These are phyloP conservation scores for Pholiota molesta DNA, from an alignment of 768 basidiomycete genomes.

Conservation along the genomic window DNA sequence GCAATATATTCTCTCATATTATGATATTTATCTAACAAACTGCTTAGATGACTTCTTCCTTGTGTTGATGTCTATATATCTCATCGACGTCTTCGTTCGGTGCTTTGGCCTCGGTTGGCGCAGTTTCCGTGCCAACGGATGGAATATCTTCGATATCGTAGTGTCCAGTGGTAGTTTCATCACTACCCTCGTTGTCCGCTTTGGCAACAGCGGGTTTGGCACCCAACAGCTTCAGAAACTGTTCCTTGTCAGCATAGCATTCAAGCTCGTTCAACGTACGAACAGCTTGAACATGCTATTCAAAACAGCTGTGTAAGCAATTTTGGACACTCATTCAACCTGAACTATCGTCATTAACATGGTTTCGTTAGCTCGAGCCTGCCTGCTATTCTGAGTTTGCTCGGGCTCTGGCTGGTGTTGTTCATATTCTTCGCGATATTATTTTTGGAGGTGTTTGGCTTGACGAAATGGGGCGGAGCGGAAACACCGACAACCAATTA, in stretches of 20 bases:
- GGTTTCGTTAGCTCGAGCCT: slow-evolving; percentile 67
- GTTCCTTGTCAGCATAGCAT: slow-evolving; percentile 90
- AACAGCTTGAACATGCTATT: slow-evolving; percentile 92
- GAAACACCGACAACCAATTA: slow-evolving; percentile 79
- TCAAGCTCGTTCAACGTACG: slow-evolving; percentile 91
- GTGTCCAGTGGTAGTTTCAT: slow-evolving; percentile 81
- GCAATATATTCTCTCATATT: slow-evolving; percentile 19
- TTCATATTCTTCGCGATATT: slow-evolving; percentile 93
- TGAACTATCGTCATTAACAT: background rate
- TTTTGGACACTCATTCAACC: slow-evolving; percentile 25
- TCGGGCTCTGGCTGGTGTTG: slow-evolving; percentile 86
- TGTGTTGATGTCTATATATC: slow-evolving; percentile 68
- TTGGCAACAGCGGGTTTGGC: slow-evolving; percentile 50
- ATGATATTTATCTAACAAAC: slow-evolving; percentile 3
- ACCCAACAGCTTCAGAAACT: slow-evolving; percentile 80
- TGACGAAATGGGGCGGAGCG: slow-evolving; percentile 82
- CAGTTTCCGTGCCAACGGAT: slow-evolving; percentile 87
- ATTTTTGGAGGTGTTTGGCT: slow-evolving; percentile 86
- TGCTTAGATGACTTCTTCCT: slow-evolving; percentile 76
- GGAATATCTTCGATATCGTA: slow-evolving; percentile 91
- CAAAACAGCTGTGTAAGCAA: slow-evolving; percentile 89
- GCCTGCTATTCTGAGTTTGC: slow-evolving; percentile 81
- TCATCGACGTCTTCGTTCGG: slow-evolving; percentile 78
- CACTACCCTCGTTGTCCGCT: slow-evolving; percentile 76
- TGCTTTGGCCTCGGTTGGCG: slow-evolving; percentile 81